Evolutionary conservation across 441 rosid genomes (phyloP).

Genomic region (Theobroma grandiflorum): DNA sequence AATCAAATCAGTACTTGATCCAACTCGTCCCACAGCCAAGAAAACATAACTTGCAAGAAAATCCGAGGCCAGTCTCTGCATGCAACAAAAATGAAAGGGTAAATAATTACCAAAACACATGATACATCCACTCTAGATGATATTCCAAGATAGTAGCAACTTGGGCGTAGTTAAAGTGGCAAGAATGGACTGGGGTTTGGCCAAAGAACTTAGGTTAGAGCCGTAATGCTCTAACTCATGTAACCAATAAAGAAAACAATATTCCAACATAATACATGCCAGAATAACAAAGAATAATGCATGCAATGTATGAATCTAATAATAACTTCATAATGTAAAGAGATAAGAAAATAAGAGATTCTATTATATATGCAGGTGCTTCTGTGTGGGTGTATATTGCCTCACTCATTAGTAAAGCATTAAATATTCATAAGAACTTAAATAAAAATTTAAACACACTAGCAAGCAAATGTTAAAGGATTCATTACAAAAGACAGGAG

Average conservation of each 20-base stretch:
- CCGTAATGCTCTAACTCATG: neutral
- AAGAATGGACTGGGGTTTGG: constrained; percentile 5
- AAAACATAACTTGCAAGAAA: constrained; percentile 78
- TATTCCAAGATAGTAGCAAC: neutral
- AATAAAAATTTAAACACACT: neutral
- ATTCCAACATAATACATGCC: neutral
- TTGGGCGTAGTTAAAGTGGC: neutral
- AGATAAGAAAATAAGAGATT: neutral
- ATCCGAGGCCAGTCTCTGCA: constrained; percentile 97
- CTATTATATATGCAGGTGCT: too few species aligned
- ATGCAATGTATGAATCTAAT: constrained; percentile 7
- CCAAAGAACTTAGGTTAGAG: neutral
- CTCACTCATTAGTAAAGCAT: neutral
- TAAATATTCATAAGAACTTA: neutral
- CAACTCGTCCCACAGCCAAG: constrained; percentile 95
- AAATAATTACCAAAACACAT: neutral
- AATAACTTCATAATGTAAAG: neutral
- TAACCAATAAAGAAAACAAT: neutral
- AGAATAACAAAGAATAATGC: neutral
- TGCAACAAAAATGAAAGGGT: constrained; percentile 12
- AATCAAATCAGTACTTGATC: constrained; percentile 97
- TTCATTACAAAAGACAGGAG: constrained; percentile 12
- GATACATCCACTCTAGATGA: neutral
- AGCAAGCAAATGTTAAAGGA: constrained; percentile 19
- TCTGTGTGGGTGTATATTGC: too few species aligned